These are phyloP conservation scores for Fomitiporia mediterranea DNA, from an alignment of 1,284 basidiomycete genomes.

Conservation along the genomic window DNA sequence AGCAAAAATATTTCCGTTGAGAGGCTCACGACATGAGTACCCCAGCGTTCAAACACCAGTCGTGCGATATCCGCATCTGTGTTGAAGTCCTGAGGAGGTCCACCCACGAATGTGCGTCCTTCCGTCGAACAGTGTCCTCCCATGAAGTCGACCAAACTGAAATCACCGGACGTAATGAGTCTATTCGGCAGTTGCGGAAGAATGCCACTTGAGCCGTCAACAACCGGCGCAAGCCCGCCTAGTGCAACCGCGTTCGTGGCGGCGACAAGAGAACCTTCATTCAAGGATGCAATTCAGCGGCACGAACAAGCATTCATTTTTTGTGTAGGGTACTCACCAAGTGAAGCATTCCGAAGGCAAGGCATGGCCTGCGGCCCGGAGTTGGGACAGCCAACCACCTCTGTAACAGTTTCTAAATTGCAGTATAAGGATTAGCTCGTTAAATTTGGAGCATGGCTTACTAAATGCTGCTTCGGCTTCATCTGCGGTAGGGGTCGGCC, in stretches of 20 bases:
- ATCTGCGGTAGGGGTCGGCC: conserved; percentile 31
- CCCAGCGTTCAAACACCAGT: conserved; percentile 36
- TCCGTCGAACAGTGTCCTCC: conserved; percentile 44
- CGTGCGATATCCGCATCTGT: conserved; percentile 38
- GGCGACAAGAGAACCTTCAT: conserved; percentile 33
- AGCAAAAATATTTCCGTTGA: not conserved
- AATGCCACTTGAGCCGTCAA: conserved; percentile 36
- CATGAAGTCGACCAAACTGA: conserved; percentile 36
- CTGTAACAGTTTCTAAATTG: conserved; percentile 30
- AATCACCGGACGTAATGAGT: conserved; percentile 36
- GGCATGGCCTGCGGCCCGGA: conserved; percentile 30
- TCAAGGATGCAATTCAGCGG: not conserved
- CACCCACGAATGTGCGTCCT: conserved; percentile 38
- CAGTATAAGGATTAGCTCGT: not conserved
- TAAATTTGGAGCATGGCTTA: conserved; percentile 18
- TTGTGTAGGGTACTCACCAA: conserved; percentile 27
- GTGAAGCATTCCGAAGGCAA: conserved; percentile 39
- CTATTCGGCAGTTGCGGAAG: conserved; percentile 40
- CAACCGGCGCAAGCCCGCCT: conserved; percentile 34
- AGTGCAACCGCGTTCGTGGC: conserved; percentile 33
- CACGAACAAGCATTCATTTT: not conserved
- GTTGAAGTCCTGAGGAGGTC: conserved; percentile 34
- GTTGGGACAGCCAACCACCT: conserved; percentile 33
- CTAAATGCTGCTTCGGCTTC: conserved; percentile 35
- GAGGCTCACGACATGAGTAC: conserved; percentile 33